These are phyloP conservation scores for Aspergillus cavernicola DNA, from an alignment of 495 filamentous ascomycete genomes.

Conservation along the genomic window DNA sequence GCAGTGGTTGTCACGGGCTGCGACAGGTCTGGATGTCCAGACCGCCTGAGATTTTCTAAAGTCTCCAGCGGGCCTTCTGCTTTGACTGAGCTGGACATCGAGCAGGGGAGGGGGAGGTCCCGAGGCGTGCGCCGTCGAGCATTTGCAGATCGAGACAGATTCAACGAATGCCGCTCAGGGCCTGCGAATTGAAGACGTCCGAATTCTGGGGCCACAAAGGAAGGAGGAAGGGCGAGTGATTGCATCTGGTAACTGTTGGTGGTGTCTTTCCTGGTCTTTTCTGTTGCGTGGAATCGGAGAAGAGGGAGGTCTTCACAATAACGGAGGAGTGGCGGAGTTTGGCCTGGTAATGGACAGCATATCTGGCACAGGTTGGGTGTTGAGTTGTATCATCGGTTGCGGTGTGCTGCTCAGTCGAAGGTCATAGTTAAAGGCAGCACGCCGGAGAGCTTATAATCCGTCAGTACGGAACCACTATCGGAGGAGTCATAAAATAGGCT, in stretches of 20 bases:
- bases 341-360: conserved; percentile 30
- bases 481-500: conserved; percentile 46
- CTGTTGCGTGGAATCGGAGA: conserved; percentile 10
- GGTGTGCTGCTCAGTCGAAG: conserved; percentile 25
- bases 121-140: conserved; percentile 62
- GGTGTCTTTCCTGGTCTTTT: conserved; percentile 5
- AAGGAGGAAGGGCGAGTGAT: conserved; percentile 47
- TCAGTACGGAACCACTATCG: conserved; percentile 34
- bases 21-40: conserved; percentile 43
- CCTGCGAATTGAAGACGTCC: conserved; percentile 46
- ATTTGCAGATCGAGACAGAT: conserved; percentile 65
- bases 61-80: conserved; percentile 58
- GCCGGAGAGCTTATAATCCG: conserved; percentile 42
- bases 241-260: conserved; percentile 36
- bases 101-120: conserved; percentile 69
- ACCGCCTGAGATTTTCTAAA: conserved; percentile 51
- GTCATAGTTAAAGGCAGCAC: conserved; percentile 28
- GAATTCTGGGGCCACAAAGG: conserved; percentile 40
- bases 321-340: conserved; percentile 20
- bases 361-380: conserved; percentile 23
- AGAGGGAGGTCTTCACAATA: conserved; percentile 21
- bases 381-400: conserved; percentile 7
- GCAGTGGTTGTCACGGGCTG: conserved; percentile 31
- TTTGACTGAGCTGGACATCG: conserved; percentile 80
- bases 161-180: conserved; percentile 64